Conservation (phyloP, 305 asterid species). For the Fraxinus latifolia region DNA sequence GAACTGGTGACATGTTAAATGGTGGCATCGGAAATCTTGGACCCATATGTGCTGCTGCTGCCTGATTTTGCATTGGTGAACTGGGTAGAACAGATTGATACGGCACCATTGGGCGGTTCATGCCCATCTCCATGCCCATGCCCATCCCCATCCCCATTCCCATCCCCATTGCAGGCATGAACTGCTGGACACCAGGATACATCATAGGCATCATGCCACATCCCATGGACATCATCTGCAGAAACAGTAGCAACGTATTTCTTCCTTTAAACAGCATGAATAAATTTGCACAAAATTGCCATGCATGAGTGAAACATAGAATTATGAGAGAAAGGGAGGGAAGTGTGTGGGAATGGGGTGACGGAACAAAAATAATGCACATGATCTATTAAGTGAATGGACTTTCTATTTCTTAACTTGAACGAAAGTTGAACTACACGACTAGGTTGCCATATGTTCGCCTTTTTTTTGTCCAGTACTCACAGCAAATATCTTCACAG, state of each 20-base stretch:
- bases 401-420: background rate
- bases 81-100: conserved; percentile 42
- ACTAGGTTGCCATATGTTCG: background rate
- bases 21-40: conserved; percentile 42
- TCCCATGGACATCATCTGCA: conserved; percentile 85
- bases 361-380: background rate
- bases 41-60: conserved; percentile 37
- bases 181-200: conserved; percentile 85
- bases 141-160: conserved; percentile 57
- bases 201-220: conserved; percentile 82
- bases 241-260: background rate
- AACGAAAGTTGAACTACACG: background rate
- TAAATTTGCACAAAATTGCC: background rate
- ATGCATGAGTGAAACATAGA: background rate
- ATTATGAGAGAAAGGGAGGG: background rate
- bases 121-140: conserved; percentile 46
- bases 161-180: conserved; percentile 75
- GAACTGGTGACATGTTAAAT: conserved; percentile 43
- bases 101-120: conserved; percentile 48
- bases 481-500: background rate
- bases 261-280: background rate
- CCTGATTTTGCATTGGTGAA: conserved; percentile 38
- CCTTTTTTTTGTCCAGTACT: background rate
- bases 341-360: background rate
- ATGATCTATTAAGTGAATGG: background rate